These are phyloP conservation scores for Eustoma russellianum DNA, from an alignment of 257 asterid genomes.

Conservation along the genomic window DNA sequence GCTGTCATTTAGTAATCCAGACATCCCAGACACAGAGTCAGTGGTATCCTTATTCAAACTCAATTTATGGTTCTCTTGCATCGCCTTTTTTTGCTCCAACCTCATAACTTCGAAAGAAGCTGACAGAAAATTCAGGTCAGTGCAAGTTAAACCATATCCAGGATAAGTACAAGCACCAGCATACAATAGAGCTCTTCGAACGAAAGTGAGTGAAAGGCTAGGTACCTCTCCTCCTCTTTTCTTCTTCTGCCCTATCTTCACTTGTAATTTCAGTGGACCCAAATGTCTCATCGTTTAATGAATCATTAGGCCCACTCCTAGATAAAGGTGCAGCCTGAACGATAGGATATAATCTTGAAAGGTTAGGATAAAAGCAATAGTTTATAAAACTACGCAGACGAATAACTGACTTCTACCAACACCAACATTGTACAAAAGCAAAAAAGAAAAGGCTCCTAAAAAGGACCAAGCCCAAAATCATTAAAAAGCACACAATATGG, in stretches of 20 bases:
- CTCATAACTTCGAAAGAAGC: slow-evolving; percentile 92
- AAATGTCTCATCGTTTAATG: slow-evolving; percentile 79
- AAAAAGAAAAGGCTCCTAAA: neutral
- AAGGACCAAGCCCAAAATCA: neutral
- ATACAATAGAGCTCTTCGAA: slow-evolving; percentile 4
- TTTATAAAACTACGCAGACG: neutral
- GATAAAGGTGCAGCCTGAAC: slow-evolving; percentile 65
- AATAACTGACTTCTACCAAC: neutral
- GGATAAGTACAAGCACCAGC: neutral
- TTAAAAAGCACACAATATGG: neutral
- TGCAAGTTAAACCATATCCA: slow-evolving; percentile 4
- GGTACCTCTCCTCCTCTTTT: slow-evolving; percentile 87
- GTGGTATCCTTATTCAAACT: slow-evolving; percentile 37
- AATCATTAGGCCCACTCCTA: slow-evolving; percentile 57
- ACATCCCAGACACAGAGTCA: slow-evolving; percentile 33
- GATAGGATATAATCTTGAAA: slow-evolving; percentile 11
- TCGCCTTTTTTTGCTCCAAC: slow-evolving; percentile 79
- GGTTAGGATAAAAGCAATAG: slow-evolving; percentile 7
- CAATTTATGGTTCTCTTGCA: slow-evolving; percentile 75
- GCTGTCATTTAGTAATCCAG: slow-evolving; percentile 28
- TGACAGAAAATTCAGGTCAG: slow-evolving; percentile 21
- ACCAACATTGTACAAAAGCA: neutral
- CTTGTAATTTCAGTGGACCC: slow-evolving; percentile 57
- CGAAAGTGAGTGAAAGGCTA: slow-evolving; percentile 11
- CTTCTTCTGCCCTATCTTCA: slow-evolving; percentile 88